Evolutionary conservation across 139 green algal genomes (phyloP).

Genomic region (Chlorella sp.): DNA sequence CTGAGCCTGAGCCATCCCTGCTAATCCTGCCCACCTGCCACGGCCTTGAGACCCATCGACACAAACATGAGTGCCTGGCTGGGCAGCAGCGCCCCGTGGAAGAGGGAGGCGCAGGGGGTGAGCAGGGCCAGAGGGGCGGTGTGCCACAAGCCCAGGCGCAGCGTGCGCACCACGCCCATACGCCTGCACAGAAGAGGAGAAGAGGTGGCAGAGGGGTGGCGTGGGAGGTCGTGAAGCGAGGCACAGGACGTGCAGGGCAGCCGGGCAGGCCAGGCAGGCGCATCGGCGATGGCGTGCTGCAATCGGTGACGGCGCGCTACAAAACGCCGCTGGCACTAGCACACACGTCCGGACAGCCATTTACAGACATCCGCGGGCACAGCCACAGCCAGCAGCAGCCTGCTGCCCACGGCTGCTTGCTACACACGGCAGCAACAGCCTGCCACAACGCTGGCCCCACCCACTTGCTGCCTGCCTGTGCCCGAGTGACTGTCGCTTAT

Average conservation of each 20-base stretch:
- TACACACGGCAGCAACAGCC: no score
- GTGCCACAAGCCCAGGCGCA: conserved; percentile 50
- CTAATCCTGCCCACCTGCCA: background rate
- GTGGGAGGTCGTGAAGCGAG: background rate
- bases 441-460: no score
- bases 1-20: background rate
- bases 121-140: conserved; percentile 39
- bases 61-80: conserved; percentile 38
- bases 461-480: background rate
- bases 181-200: background rate
- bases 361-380: background rate
- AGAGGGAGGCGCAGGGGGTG: conserved; percentile 52
- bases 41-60: conserved; percentile 22
- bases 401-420: no score
- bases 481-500: no score
- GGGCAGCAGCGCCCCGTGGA: background rate
- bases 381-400: no score
- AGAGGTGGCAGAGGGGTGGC: background rate
- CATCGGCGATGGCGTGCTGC: background rate
- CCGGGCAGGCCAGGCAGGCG: background rate
- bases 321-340: no score
- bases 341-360: no score
- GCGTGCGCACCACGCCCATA: conserved; percentile 33
- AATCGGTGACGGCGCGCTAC: background rate
- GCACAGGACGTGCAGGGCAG: background rate